Base-by-base conservation (phyloP, 2,329 filamentous ascomycete species). In the Colletotrichum eremochloae region DNA sequence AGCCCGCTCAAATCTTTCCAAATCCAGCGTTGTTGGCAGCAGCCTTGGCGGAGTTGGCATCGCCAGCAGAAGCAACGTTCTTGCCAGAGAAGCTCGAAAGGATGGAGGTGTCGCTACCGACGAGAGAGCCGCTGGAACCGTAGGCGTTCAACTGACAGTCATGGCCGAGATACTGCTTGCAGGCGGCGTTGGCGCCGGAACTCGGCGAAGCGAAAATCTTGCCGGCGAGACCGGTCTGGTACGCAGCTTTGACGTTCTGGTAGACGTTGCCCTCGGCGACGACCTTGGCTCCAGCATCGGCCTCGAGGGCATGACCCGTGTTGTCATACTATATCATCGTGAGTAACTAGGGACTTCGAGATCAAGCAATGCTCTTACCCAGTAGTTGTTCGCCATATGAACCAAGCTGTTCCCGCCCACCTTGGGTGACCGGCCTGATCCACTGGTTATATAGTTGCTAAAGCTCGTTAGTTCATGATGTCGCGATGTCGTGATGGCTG, bases 331-430 rank as follows among this genome's bases (percentile, higher is more conserved):
- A n/a, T 8, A n/a, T n/a, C 18, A 11, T 46, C 7, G 44, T 46
- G 9, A 46, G 18, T 7, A n/a, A 7, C 18, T n/a, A 46, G 18
- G 2, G 12, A 9, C 18, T 44, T 46, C 7, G 5, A 46, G 1
- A n/a, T 9, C 44, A 46, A 46, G 18, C 18, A 44, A 44, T 44
- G 42, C 15, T 18, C 18, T 46, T 46, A 46, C 44, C 82, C 84
- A 90, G 85, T 87, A 89, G 84, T 90, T 91, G 86, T 90, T 90
- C 78, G 89, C 87, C 53, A 86, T 87, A 80, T 91, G 89, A 65
- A 91, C 79, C 24, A 84, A 81, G 56, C 89, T 84, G 67, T 88
- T 88, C 78, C 87, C 87, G 29, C 83, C 84, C 31, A 91, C 82
- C 82, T 90, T 90, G 75, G 88, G 89, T 15, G 82, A 9, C 1